phyloP scores from a whole-genome alignment of 2,329 filamentous ascomycete genomes.

The Leptographium wingfieldii region DNA sequence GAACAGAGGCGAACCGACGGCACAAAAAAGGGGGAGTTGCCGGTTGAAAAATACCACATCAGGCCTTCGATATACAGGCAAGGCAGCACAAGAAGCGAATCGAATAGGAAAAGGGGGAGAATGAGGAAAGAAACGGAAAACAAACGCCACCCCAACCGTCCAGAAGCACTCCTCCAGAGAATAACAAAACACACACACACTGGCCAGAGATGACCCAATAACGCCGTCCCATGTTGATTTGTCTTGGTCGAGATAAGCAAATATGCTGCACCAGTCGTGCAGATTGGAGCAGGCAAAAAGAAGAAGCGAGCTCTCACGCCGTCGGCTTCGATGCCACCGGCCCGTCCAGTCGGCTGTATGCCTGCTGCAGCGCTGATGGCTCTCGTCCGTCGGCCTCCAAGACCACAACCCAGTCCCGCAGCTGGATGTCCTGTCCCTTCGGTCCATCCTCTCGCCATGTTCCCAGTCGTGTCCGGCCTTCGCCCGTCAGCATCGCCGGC shows the following conservation, averaged over 20 bases:
- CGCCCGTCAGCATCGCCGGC: slow-evolving; percentile 36
- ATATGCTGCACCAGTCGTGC: too few relatives aligned
- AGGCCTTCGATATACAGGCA: neutral
- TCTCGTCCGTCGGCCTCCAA: slow-evolving; percentile 66
- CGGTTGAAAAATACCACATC: neutral
- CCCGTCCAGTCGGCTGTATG: slow-evolving; percentile 39
- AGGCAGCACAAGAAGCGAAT: neutral
- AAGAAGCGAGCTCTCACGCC: neutral
- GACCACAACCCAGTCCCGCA: slow-evolving; percentile 69
- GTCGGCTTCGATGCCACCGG: slow-evolving; percentile 16
- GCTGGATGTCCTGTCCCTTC: slow-evolving; percentile 66
- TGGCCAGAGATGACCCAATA: neutral
- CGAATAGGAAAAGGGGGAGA: neutral
- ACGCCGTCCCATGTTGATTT: neutral
- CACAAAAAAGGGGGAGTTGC: too few relatives aligned
- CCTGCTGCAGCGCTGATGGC: slow-evolving; percentile 45
- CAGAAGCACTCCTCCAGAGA: neutral
- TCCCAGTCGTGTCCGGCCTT: slow-evolving; percentile 53
- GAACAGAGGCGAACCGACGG: too few relatives aligned
- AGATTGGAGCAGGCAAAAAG: neutral
- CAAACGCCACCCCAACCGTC: neutral
- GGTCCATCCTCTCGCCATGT: slow-evolving; percentile 66
- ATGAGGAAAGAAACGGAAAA: neutral
- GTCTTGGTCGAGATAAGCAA: neutral
- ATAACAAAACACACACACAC: neutral